phyloP scores from a whole-genome alignment of 1,284 basidiomycete genomes.

The Singerocomus rubriflavus region DNA sequence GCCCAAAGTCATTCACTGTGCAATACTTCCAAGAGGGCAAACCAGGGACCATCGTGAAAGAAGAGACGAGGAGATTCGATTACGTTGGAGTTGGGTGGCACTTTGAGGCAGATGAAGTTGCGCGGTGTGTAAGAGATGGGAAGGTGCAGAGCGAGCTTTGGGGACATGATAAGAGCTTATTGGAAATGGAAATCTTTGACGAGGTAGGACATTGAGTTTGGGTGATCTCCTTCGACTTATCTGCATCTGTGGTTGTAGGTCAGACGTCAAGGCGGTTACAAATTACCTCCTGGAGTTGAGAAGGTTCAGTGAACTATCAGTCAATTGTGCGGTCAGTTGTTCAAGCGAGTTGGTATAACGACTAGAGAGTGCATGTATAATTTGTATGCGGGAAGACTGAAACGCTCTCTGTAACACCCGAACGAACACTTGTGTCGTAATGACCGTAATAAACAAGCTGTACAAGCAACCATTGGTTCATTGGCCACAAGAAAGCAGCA shows the following conservation, averaged over 20 bases:
- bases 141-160: constrained; percentile 73
- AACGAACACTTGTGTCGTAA: background rate
- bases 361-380: background rate
- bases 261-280: constrained; percentile 49
- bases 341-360: background rate
- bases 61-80: constrained; percentile 54
- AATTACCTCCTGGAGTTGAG: constrained; percentile 47
- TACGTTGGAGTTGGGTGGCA: constrained; percentile 67
- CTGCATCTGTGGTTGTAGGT: constrained; percentile 34
- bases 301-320: constrained; percentile 32
- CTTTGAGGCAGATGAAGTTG: constrained; percentile 83
- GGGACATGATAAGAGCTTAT: constrained; percentile 72
- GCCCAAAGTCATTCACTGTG: constrained; percentile 60
- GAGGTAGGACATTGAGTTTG: constrained; percentile 47
- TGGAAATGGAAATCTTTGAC: constrained; percentile 81
- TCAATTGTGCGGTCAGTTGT: background rate
- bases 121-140: constrained; percentile 72
- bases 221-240: background rate
- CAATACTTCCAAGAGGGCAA: constrained; percentile 57
- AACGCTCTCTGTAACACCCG: background rate
- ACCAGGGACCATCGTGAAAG: constrained; percentile 42
- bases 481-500: no score
- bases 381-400: background rate
- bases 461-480: no score
- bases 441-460: background rate